Evolutionary conservation across 148 eudicot species (phyloP).

Genomic region (Amaranthus palmeri): DNA sequence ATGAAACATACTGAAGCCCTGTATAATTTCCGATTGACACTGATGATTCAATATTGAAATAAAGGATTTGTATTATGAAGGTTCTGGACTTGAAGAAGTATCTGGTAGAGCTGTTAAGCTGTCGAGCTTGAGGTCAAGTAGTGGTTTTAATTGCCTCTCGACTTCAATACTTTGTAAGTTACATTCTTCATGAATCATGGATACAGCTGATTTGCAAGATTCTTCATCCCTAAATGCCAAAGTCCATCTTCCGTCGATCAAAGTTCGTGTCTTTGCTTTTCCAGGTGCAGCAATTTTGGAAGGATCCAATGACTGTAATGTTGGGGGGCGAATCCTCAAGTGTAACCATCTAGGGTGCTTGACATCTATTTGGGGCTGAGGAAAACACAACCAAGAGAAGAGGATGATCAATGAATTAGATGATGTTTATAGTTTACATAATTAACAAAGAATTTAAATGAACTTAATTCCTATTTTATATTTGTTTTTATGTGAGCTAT

Average conservation of each 20-base stretch:
- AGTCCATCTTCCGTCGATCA: conserved; percentile 97
- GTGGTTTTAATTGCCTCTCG: conserved; percentile 62
- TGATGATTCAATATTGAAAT: neutral
- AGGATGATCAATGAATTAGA: neutral
- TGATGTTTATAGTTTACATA: no score
- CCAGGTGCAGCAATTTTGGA: conserved; percentile 33
- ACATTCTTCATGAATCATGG: conserved; percentile 58
- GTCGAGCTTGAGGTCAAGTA: conserved; percentile 37
- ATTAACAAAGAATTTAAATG: neutral
- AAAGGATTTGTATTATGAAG: conserved; percentile 24
- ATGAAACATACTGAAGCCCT: conserved; percentile 26
- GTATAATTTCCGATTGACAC: neutral
- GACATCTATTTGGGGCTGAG: conserved; percentile 83
- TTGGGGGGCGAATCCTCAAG: conserved; percentile 84
- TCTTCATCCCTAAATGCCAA: conserved; percentile 83
- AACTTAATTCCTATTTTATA: no score
- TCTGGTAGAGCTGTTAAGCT: conserved; percentile 30
- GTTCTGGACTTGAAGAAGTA: conserved; percentile 21
- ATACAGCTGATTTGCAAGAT: conserved; percentile 63
- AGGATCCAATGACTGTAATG: conserved; percentile 45
- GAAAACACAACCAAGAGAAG: conserved; percentile 8
- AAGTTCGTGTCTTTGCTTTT: conserved; percentile 45
- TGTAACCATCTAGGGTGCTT: conserved; percentile 90
- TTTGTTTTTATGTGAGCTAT: no score
- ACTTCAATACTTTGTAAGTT: conserved; percentile 51